Base-by-base conservation (phyloP, 495 filamentous ascomycete genomes). In the Aspergillus leporis region DNA sequence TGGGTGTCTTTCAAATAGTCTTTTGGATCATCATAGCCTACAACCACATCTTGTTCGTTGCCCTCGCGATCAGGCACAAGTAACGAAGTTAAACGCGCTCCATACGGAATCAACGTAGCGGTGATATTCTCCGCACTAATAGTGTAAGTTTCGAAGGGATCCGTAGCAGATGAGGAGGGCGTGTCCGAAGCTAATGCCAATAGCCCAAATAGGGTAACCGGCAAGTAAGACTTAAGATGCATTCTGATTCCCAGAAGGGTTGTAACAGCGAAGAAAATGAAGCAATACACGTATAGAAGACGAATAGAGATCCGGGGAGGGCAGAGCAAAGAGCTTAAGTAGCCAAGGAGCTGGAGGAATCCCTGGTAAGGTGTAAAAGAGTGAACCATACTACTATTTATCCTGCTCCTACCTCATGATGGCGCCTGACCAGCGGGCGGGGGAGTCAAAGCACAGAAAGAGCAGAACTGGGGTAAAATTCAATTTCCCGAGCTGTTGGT, bases 21-120 rank as follows among this genome's bases (percentile, higher is more conserved):
- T 38, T 70, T 84, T 22, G 88, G 87, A 64, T 93, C 88, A 68
- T 94, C 90, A 61, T 88, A 94, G 41, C 91, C 91, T 22, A 86
- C 83, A 16, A 92, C 81, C 28, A 94, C 78, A 71, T 94, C 91
- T 59, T 84, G 82, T 13, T 65, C 59, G 4, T 70, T 72, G 53
- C 90, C 90, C 58, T 86, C 67, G 51, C 84, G 83, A 72, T 93
- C 90, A 36, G 86, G 83, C 67, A 96, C 81, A 62, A 87, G 78
- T 30, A 95, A 75, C 50, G 90, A 88, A 34, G 87, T 84, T 53
- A 95, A 80, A 53, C 85, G 85, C 16, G 90, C 91, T 25, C 90
- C 91, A 60, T 94, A 93, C 1, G 90, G 79, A 50, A 93, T 88
- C 70, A 94, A 87, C 40, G 78, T 81, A 13, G 86, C 88, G 16